Conservation (phyloP, 176 grass and related monocot genomes). For the Eleusine coracana region DNA sequence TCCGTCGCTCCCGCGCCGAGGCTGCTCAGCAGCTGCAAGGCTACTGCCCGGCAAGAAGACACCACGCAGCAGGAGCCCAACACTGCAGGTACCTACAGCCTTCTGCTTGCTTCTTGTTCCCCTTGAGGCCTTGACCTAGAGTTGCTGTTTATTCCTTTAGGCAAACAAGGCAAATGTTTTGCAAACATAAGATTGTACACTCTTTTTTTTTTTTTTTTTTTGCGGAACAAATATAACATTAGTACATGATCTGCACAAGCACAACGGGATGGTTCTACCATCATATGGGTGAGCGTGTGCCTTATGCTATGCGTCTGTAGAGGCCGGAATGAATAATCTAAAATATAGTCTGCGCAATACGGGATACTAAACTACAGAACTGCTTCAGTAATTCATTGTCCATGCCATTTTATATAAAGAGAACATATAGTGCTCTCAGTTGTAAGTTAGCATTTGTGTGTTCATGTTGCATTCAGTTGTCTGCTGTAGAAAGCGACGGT, state of each 20-base stretch:
- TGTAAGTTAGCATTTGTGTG: background rate
- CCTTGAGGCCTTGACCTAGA: background rate
- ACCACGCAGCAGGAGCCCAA: slow-evolving; percentile 59
- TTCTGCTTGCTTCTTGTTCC: background rate
- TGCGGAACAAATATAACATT: background rate
- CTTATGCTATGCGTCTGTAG: background rate
- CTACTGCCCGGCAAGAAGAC: slow-evolving; percentile 61
- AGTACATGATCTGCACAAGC: background rate
- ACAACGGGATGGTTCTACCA: background rate
- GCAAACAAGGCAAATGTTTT: background rate
- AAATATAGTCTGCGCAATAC: background rate
- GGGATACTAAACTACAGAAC: background rate
- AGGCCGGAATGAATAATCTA: background rate
- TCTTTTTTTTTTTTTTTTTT: too few species aligned
- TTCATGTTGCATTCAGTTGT: background rate
- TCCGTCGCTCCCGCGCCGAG: slow-evolving; percentile 31
- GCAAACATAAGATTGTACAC: background rate
- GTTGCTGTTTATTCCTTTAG: background rate
- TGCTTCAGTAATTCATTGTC: background rate
- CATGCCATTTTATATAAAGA: background rate
- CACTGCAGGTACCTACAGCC: slow-evolving; percentile 45
- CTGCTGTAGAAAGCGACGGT: background rate
- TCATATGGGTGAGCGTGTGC: background rate
- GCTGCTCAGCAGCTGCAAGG: slow-evolving; percentile 48
- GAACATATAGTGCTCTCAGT: background rate